Conservation (phyloP, 2,329 filamentous ascomycete species). For the Penicillium griseofulvum region DNA sequence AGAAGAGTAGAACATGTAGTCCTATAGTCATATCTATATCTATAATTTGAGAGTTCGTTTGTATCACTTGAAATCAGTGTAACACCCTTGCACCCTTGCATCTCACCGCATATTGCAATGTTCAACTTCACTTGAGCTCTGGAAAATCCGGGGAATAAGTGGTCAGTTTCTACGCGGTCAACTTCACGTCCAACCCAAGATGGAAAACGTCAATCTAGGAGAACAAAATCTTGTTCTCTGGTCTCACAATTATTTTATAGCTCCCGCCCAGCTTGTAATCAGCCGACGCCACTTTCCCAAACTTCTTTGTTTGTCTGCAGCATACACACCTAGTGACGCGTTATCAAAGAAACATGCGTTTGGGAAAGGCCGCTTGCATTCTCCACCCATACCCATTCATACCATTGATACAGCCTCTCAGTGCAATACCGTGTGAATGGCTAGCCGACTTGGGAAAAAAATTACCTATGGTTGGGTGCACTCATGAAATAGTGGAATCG, state of each 20-base stretch:
- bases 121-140: background rate
- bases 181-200: background rate
- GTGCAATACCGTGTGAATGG: background rate
- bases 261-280: background rate
- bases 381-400: background rate
- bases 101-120: background rate
- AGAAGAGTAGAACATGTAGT: background rate
- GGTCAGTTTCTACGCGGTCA: background rate
- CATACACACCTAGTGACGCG: background rate
- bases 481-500: background rate
- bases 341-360: constrained; percentile 3
- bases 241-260: background rate
- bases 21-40: background rate
- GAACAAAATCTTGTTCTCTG: background rate
- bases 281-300: background rate
- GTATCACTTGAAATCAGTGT: background rate
- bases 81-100: background rate
- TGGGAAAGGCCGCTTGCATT: background rate
- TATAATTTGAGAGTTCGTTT: background rate
- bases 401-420: background rate
- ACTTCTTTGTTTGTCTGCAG: constrained; percentile 8
- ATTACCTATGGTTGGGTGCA: background rate
- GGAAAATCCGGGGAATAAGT: background rate
- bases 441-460: background rate
- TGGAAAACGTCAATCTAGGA: background rate